Conservation (phyloP, 495 filamentous ascomycete genomes). For the Neurospora discreta region DNA sequence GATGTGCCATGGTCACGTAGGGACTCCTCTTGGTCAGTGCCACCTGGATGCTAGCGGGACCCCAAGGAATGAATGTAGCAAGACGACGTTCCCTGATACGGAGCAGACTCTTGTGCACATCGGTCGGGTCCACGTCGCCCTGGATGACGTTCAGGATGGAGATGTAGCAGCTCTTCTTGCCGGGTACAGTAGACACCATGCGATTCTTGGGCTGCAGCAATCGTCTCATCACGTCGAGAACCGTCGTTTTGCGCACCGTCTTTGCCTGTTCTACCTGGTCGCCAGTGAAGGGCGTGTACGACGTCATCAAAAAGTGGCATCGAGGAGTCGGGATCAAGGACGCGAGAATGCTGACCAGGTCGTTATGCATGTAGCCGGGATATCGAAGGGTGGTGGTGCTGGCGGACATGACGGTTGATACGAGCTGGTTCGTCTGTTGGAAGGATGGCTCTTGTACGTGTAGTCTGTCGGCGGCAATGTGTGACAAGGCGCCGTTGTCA, state of each 20-base stretch:
- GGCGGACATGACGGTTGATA: slow-evolving; percentile 97
- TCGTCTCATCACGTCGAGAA: slow-evolving; percentile 93
- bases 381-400: slow-evolving; percentile 93
- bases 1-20: slow-evolving; percentile 80
- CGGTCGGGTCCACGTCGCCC: slow-evolving; percentile 93
- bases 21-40: slow-evolving; percentile 93
- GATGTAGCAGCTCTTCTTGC: slow-evolving; percentile 97
- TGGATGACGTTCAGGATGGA: slow-evolving; percentile 98
- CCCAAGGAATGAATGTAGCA: slow-evolving; percentile 97
- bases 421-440: slow-evolving; percentile 93
- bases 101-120: slow-evolving; percentile 93
- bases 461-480: slow-evolving; percentile 87
- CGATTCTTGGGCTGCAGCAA: slow-evolving; percentile 95
- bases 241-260: slow-evolving; percentile 94
- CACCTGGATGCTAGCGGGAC: slow-evolving; percentile 95
- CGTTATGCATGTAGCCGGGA: slow-evolving; percentile 99
- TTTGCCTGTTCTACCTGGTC: slow-evolving; percentile 93
- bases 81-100: slow-evolving; percentile 90
- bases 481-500: slow-evolving; percentile 86
- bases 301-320: slow-evolving; percentile 95
- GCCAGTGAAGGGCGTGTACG: slow-evolving; percentile 93
- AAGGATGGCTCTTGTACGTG: slow-evolving; percentile 93
- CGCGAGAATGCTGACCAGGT: slow-evolving; percentile 91
- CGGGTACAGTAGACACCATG: slow-evolving; percentile 93
- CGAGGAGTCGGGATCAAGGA: slow-evolving; percentile 92